These are phyloP conservation scores for Phytophthora chlamydospora DNA, from an alignment of 352 stramenopile species.

Conservation along the genomic window DNA sequence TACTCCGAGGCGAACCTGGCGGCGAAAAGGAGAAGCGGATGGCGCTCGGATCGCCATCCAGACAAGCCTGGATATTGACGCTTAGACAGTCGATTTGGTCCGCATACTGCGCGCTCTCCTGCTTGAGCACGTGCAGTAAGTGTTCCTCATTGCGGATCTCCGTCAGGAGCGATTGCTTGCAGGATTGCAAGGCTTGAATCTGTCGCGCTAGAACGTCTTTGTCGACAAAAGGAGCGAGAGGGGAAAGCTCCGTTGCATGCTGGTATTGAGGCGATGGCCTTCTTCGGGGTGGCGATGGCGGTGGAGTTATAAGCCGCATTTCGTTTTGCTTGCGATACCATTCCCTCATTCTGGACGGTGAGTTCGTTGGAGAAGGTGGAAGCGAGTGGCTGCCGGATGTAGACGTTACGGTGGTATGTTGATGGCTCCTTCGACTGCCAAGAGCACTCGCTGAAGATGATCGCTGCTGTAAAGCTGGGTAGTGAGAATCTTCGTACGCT, in stretches of 20 bases:
- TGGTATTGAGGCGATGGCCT: conserved; percentile 2
- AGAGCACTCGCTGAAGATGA: conserved; percentile 33
- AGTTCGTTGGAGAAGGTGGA: conserved; percentile 28
- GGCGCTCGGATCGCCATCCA: conserved; percentile 26
- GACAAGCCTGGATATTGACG: conserved; percentile 53
- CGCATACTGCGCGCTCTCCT: conserved; percentile 46
- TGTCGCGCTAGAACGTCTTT: conserved; percentile 52
- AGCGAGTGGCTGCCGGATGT: conserved; percentile 24
- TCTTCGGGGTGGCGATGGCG: conserved; percentile 24
- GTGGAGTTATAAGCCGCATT: conserved; percentile 20
- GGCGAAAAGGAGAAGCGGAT: conserved; percentile 34
- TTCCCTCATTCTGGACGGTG: conserved; percentile 29
- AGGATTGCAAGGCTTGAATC: conserved; percentile 69
- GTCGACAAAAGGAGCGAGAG: conserved; percentile 39
- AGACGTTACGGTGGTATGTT: background rate
- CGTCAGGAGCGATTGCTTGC: conserved; percentile 62
- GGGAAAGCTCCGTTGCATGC: conserved; percentile 12
- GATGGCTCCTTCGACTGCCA: conserved; percentile 5
- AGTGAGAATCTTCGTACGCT: conserved; percentile 55
- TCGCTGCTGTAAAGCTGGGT: conserved; percentile 13
- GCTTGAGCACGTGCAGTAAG: conserved; percentile 63
- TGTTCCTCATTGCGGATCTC: conserved; percentile 75
- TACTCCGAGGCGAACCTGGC: conserved; percentile 27
- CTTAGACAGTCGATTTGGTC: conserved; percentile 64
- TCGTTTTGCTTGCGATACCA: conserved; percentile 45